phyloP scores from a whole-genome alignment of 1,139 yeast species.

The Pichia sp. region DNA sequence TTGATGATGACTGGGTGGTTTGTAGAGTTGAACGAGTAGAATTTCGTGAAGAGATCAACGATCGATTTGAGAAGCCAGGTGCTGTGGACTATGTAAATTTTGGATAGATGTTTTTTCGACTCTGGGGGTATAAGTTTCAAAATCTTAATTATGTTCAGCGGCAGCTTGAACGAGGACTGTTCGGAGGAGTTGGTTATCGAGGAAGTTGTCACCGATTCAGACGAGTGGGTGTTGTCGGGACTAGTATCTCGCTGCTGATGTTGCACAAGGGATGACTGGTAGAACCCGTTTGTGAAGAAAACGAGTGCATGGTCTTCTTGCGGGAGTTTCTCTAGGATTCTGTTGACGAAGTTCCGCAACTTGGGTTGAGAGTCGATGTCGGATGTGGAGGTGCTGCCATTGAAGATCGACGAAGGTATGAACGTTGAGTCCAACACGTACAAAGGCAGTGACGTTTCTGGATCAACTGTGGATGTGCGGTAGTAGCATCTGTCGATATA shows the following conservation, averaged over 20 bases:
- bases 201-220: neutral
- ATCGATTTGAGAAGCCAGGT: conserved; percentile 85
- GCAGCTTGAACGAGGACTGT: conserved; percentile 22
- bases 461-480: conserved; percentile 24
- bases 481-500: conserved; percentile 22
- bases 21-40: conserved; percentile 32
- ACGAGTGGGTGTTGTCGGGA: neutral
- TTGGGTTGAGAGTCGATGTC: conserved; percentile 7
- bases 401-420: conserved; percentile 22
- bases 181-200: neutral
- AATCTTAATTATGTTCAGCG: conserved; percentile 47
- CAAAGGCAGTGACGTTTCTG: conserved; percentile 26
- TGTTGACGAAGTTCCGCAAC: conserved; percentile 17
- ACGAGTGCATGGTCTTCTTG: conserved; percentile 24
- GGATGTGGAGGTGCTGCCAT: neutral
- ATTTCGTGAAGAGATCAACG: conserved; percentile 65
- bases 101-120: conserved; percentile 50
- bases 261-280: conserved; percentile 11
- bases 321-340: conserved; percentile 22
- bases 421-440: conserved; percentile 31
- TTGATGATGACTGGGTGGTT: conserved; percentile 39
- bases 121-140: conserved; percentile 63
- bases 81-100: conserved; percentile 81
- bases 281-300: conserved; percentile 29
- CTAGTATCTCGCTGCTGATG: neutral